Evolutionary conservation across 2,329 filamentous ascomycete genomes (phyloP).

Genomic region (Xylaria digitata): DNA sequence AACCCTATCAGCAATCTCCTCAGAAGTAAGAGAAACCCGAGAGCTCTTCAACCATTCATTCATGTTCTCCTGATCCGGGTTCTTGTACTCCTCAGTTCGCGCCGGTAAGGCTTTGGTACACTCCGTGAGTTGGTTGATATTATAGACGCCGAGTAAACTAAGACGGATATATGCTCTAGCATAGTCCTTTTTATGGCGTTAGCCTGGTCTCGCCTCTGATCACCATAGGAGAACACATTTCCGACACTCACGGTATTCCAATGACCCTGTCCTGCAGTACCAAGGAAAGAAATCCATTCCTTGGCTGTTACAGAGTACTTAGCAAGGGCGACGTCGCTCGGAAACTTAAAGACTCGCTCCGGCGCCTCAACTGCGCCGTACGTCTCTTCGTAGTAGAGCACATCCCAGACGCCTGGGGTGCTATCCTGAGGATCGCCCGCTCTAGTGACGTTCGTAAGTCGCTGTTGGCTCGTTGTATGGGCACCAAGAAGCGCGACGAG

Average conservation of each 20-base stretch:
- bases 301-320: slow-evolving; percentile 51
- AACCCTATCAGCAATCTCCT: slow-evolving; percentile 39
- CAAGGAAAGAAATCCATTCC: slow-evolving; percentile 55
- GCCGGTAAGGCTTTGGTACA: slow-evolving; percentile 64
- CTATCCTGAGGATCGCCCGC: slow-evolving; percentile 62
- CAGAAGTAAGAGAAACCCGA: slow-evolving; percentile 32
- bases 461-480: slow-evolving; percentile 63
- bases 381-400: slow-evolving; percentile 61
- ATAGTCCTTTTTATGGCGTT: slow-evolving; percentile 55
- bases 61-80: slow-evolving; percentile 41
- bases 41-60: slow-evolving; percentile 41
- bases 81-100: slow-evolving; percentile 42
- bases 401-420: slow-evolving; percentile 65
- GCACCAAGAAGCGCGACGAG: slow-evolving; percentile 66
- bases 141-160: slow-evolving; percentile 65
- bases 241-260: slow-evolving; percentile 56
- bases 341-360: slow-evolving; percentile 55
- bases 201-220: not conserved
- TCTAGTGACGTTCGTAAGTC: slow-evolving; percentile 55
- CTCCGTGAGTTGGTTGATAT: slow-evolving; percentile 66
- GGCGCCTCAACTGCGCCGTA: slow-evolving; percentile 48
- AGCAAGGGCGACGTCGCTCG: slow-evolving; percentile 56
- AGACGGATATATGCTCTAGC: slow-evolving; percentile 65
- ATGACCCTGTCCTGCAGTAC: slow-evolving; percentile 49
- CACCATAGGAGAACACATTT: slow-evolving; percentile 2